Percentiles rank a stretch among this genome's conserved stretches.
Conservation (phyloP, 768 basidiomycete species). For the Mycena sanguinolenta region DNA sequence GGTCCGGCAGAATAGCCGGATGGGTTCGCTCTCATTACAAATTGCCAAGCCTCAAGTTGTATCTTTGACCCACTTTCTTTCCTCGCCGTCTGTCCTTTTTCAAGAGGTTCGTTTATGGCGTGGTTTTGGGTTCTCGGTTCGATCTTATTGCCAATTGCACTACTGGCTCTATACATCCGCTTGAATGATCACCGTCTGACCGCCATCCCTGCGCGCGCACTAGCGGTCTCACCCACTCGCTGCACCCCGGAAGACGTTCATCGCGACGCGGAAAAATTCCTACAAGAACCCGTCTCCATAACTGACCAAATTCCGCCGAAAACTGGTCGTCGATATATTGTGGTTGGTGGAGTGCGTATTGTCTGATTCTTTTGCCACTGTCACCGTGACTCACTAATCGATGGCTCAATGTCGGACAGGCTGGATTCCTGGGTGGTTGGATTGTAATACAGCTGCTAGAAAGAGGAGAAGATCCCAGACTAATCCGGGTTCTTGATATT, state of each 20-base stretch:
- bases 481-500: conserved; percentile 78
- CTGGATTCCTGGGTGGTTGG: conserved; percentile 85
- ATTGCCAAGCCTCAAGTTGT: no score
- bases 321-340: conserved; percentile 82
- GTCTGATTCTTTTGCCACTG: conserved; percentile 47
- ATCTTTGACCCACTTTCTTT: not conserved
- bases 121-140: conserved; percentile 16
- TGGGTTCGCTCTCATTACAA: no score
- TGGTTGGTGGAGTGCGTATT: conserved; percentile 74
- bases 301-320: conserved; percentile 69
- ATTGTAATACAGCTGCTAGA: conserved; percentile 76
- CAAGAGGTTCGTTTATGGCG: not conserved
- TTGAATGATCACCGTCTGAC: conserved; percentile 69
- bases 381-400: not conserved
- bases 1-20: no score
- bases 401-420: conserved; percentile 54
- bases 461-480: conserved; percentile 77
- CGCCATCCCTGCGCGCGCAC: conserved; percentile 61
- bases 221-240: conserved; percentile 66
- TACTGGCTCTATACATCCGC: conserved; percentile 52
- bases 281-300: conserved; percentile 48
- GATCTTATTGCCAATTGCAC: conserved; percentile 4
- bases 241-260: conserved; percentile 58
- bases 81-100: not conserved
- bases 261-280: conserved; percentile 52